Percentiles rank a stretch among this genome's conserved stretches.
Conservation (phyloP, 78 protist genomes). For the Anaeramoeba flamelloides region DNA sequence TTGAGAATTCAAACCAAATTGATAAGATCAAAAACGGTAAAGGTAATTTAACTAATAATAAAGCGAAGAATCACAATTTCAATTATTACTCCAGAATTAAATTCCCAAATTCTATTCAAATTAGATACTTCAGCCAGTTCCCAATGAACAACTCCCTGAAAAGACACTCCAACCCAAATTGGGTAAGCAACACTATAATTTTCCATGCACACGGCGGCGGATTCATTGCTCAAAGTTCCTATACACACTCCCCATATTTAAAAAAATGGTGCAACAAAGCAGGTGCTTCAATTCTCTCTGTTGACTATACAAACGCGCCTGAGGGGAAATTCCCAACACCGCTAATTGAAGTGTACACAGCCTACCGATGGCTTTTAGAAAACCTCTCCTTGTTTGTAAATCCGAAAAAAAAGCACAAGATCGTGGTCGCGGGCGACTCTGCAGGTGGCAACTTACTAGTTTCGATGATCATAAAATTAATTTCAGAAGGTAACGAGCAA, state of each 20-base stretch:
- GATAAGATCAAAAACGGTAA: no score
- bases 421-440: not conserved
- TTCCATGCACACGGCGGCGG: not conserved
- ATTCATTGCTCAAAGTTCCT: not conserved
- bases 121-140: no score
- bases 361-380: not conserved
- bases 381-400: not conserved
- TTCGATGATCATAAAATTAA: not conserved
- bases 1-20: no score
- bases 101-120: no score
- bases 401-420: no score
- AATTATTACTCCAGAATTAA: no score
- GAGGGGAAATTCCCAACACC: not conserved
- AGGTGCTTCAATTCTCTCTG: not conserved
- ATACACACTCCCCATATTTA: not conserved
- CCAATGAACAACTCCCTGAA: no score
- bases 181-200: no score
- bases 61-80: no score
- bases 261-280: not conserved
- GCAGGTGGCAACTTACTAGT: not conserved
- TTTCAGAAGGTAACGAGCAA: not conserved
- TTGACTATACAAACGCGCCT: not conserved
- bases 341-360: not conserved
- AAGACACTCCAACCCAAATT: no score
- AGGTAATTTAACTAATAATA: no score